These are phyloP conservation scores for Claviceps sp. DNA, from an alignment of 2,329 filamentous ascomycete species.

Conservation along the genomic window DNA sequence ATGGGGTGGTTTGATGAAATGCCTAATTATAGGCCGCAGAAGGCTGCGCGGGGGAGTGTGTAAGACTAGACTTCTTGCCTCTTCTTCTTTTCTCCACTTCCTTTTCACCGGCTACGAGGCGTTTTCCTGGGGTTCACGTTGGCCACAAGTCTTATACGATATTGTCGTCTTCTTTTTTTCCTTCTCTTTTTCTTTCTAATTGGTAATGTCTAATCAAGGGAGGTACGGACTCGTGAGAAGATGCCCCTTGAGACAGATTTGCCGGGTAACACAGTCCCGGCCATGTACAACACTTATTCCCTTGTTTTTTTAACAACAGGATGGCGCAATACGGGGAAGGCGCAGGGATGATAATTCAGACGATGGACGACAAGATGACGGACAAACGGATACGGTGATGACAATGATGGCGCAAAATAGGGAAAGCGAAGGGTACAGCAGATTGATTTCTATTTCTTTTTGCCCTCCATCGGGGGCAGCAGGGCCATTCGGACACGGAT, in stretches of 20 bases:
- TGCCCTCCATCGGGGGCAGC: too few relatives aligned
- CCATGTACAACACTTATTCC: constrained; percentile 1
- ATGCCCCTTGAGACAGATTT: neutral
- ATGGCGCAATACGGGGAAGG: neutral
- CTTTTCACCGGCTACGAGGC: neutral
- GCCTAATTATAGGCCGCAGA: constrained; percentile 66
- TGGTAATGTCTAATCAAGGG: neutral
- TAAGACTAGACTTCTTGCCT: neutral
- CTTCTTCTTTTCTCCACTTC: neutral
- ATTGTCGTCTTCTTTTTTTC: neutral
- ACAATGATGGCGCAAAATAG: neutral
- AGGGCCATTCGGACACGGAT: too few relatives aligned
- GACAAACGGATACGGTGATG: neutral
- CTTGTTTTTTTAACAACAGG: neutral
- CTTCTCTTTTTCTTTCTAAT: neutral
- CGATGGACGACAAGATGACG: neutral
- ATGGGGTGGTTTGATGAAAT: constrained; percentile 73
- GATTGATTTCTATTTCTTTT: too few relatives aligned
- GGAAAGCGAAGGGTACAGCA: too few relatives aligned
- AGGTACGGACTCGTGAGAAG: too few relatives aligned
- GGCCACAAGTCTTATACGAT: neutral
- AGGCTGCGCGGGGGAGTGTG: constrained; percentile 20
- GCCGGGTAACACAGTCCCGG: constrained; percentile 1
- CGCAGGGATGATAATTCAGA: neutral
- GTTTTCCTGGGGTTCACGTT: too few relatives aligned